A percentile compares a stretch with the other conserved stretches of the same genome.
Conservation (phyloP, 2,329 filamentous ascomycete species). For the Fusarium multiceps region DNA sequence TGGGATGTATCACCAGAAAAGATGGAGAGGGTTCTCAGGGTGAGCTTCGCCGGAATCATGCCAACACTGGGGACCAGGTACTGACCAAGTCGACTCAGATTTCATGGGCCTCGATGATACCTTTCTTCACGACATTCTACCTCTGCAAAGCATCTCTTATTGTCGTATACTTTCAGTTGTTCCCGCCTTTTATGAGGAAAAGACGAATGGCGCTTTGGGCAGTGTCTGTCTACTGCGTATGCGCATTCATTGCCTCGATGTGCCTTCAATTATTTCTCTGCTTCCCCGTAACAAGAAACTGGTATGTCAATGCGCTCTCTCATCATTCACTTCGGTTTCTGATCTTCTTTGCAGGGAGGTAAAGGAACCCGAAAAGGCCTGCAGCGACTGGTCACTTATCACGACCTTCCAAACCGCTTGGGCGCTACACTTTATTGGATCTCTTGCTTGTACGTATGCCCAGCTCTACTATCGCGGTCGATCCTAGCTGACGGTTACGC, state of each 20-base stretch:
- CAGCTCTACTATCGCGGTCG: fast-evolving
- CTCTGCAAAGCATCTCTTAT: conserved; percentile 39
- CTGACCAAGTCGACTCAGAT: conserved; percentile 12
- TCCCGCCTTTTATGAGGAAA: conserved; percentile 35
- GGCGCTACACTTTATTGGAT: conserved; percentile 25
- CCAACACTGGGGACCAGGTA: fast-evolving
- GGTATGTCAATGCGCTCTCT: not conserved
- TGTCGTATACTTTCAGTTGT: conserved; percentile 34
- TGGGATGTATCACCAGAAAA: conserved; percentile 13
- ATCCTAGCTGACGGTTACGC: fast-evolving
- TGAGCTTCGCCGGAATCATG: not conserved
- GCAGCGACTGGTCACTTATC: not conserved
- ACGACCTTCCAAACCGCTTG: conserved; percentile 30
- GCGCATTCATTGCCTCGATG: conserved; percentile 12
- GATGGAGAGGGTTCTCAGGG: not conserved
- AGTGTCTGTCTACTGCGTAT: conserved; percentile 1
- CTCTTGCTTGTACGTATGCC: conserved; percentile 10
- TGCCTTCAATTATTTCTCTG: conserved; percentile 29
- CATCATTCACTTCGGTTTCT: not conserved
- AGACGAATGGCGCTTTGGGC: conserved; percentile 14
- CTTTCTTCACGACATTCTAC: conserved; percentile 35
- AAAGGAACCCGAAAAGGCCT: not conserved
- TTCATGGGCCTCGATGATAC: conserved; percentile 21
- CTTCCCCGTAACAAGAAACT: conserved; percentile 28
- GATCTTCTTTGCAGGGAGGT: not conserved